Percentiles rank a stretch among this genome's conserved stretches.
phyloP scores from a whole-genome alignment of 2,329 filamentous ascomycete species.

The Chalaropsis ovoidea region DNA sequence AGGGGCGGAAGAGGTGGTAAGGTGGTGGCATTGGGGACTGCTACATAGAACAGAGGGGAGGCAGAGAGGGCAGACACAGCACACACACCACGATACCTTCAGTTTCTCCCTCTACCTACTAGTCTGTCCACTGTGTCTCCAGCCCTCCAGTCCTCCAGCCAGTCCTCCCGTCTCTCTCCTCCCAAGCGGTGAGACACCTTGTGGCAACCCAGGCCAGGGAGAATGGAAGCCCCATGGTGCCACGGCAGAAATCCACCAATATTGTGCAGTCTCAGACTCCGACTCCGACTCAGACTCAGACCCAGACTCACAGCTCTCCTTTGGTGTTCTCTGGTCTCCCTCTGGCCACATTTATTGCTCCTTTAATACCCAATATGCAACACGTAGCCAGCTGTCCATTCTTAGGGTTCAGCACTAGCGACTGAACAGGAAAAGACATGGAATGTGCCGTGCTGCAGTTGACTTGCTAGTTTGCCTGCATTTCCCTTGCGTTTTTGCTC shows the following conservation, averaged over 20 bases:
- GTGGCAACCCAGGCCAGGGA: neutral
- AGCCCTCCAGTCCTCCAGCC: neutral
- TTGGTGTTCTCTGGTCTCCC: neutral
- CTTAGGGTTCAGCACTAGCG: constrained; percentile 3
- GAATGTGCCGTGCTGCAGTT: neutral
- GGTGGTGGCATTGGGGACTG: too few species aligned
- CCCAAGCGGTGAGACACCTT: constrained; percentile 5
- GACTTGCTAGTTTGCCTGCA: neutral
- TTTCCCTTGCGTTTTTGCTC: neutral
- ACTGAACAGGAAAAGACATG: constrained; percentile 4
- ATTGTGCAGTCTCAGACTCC: neutral
- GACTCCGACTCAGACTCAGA: neutral
- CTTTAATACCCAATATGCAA: neutral
- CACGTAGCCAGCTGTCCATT: neutral
- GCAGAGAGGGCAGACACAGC: too few species aligned
- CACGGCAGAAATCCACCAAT: neutral
- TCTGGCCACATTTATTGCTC: neutral
- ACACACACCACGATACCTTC: too few species aligned
- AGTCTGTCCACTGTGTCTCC: too few species aligned
- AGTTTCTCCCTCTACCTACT: too few species aligned
- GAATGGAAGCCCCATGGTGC: constrained; percentile 1
- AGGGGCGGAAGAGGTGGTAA: neutral
- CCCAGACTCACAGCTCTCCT: neutral
- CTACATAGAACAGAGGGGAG: too few species aligned
- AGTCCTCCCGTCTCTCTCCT: neutral